These are phyloP conservation scores for Luffa aegyptiaca DNA, from an alignment of 306 rosid genomes.

Conservation along the genomic window DNA sequence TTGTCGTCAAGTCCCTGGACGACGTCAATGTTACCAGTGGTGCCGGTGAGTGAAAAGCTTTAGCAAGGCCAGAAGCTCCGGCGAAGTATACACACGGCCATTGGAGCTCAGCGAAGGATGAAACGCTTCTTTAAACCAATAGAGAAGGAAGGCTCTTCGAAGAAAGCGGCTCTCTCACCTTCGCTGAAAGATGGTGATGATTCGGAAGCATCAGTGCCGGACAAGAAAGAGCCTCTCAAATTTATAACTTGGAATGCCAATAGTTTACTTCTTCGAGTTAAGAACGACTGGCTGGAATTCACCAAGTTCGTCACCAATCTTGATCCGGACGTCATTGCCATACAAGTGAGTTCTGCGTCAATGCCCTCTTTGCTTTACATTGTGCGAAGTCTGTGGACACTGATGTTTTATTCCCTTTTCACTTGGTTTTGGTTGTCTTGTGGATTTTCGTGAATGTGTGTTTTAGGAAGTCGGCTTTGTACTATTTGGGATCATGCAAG, in stretches of 20 bases:
- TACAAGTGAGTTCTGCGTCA: slow-evolving; percentile 39
- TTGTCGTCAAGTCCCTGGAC: background rate
- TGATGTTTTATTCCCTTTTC: background rate
- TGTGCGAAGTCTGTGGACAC: background rate
- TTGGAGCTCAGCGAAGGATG: slow-evolving; percentile 26
- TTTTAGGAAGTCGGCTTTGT: background rate
- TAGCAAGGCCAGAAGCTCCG: background rate
- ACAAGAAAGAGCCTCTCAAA: slow-evolving; percentile 65
- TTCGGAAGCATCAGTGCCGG: slow-evolving; percentile 7
- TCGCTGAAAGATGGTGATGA: slow-evolving; percentile 22
- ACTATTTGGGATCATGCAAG: background rate
- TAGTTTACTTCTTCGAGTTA: slow-evolving; percentile 72
- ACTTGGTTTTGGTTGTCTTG: background rate
- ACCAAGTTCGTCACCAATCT: slow-evolving; percentile 39
- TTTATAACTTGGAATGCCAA: slow-evolving; percentile 95
- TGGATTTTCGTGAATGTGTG: background rate
- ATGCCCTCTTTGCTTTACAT: background rate
- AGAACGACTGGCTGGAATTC: slow-evolving; percentile 72
- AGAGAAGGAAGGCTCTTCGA: slow-evolving; percentile 55
- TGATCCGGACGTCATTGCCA: slow-evolving; percentile 81
- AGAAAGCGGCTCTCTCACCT: slow-evolving; percentile 39
- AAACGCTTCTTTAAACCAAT: slow-evolving; percentile 73
- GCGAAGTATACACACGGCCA: background rate
- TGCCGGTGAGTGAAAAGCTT: background rate
- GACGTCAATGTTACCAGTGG: background rate